Evolutionary conservation across 306 rosid species (phyloP).

Genomic region (Malus domestica): ASM211411v1 NC_041791.1:26838001-26838500

Average conservation of each 20-base stretch:
- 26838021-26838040: neutral
- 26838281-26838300: too few relatives aligned
- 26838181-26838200: too few relatives aligned
- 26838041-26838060: neutral
- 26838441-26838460: neutral
- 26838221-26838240: neutral
- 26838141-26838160: too few relatives aligned
- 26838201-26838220: too few relatives aligned
- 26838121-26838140: too few relatives aligned
- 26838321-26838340: neutral
- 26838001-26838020: neutral
- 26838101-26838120: too few relatives aligned
- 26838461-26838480: neutral
- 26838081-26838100: neutral
- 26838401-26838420: neutral
- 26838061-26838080: neutral
- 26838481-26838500: neutral
- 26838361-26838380: neutral
- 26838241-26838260: neutral
- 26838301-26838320: neutral
- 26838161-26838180: too few relatives aligned
- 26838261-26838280: too few relatives aligned
- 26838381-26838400: neutral
- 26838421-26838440: neutral
- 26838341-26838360: neutral